phyloP scores from a whole-genome alignment of 2,329 filamentous ascomycete species.

The Fonsecaea multimorphosa region DNA sequence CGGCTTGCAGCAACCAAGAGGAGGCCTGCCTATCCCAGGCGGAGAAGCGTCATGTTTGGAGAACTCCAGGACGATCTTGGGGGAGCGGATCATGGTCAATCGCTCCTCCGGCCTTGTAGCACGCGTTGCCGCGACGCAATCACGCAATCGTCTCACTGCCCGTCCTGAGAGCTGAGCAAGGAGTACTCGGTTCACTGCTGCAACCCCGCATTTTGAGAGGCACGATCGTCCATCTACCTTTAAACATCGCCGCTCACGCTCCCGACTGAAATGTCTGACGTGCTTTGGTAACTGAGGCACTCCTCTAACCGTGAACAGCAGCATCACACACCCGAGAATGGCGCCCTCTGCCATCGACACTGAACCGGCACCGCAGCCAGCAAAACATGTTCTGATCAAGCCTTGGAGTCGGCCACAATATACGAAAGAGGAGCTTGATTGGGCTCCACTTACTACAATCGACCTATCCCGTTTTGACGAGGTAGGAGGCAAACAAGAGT shows the following conservation, averaged over 20 bases:
- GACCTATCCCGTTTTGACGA: conserved; percentile 62
- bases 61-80: not conserved
- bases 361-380: conserved; percentile 10
- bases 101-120: not conserved
- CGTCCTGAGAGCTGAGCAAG: not conserved
- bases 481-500: conserved; percentile 60
- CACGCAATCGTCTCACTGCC: not conserved
- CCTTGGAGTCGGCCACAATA: conserved; percentile 41
- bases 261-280: not conserved
- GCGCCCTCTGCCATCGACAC: conserved; percentile 19
- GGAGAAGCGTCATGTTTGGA: not conserved
- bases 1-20: not conserved
- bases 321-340: conserved; percentile 8
- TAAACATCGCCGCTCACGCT: not conserved
- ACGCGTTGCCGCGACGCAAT: not conserved
- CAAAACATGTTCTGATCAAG: conserved; percentile 47
- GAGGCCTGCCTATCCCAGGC: not conserved
- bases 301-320: not conserved
- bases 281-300: not conserved
- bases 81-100: not conserved
- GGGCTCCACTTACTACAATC: conserved; percentile 62
- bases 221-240: not conserved
- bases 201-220: not conserved
- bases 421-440: conserved; percentile 44
- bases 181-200: not conserved